Percentiles rank a stretch among this genome's conserved stretches.
Conservation (phyloP, 73 alveolate species). For the Blepharisma japonicum region DNA sequence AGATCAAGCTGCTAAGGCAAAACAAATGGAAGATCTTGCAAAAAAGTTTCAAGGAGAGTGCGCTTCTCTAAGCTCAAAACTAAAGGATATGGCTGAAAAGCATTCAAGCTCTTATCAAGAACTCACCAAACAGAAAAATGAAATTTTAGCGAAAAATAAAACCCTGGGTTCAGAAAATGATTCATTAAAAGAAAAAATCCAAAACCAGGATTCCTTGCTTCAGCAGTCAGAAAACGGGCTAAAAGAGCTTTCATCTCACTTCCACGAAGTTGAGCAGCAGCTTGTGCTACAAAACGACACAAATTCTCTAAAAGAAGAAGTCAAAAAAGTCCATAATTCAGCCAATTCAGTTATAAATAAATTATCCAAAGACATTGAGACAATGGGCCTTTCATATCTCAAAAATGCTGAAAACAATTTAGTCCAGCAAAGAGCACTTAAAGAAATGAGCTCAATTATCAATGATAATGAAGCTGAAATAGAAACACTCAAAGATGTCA, state of each 20-base stretch:
- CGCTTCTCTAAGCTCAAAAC: too few relatives aligned
- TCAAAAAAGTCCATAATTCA: background rate
- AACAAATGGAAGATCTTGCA: background rate
- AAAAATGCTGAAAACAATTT: constrained; percentile 50
- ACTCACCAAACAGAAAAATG: too few relatives aligned
- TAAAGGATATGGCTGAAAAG: too few relatives aligned
- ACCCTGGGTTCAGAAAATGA: too few relatives aligned
- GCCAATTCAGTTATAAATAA: background rate
- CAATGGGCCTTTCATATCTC: constrained; percentile 46
- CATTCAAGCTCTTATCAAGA: too few relatives aligned
- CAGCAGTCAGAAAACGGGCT: too few relatives aligned
- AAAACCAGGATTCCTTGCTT: too few relatives aligned
- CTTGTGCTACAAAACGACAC: background rate
- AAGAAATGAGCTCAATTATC: constrained; percentile 42
- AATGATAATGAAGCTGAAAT: constrained; percentile 59
- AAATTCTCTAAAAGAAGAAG: background rate
- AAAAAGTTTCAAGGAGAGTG: constrained; percentile 13
- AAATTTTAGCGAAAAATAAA: too few relatives aligned
- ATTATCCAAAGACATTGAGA: constrained; percentile 33
- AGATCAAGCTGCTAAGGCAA: constrained; percentile 18
- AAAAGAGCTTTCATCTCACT: too few relatives aligned
- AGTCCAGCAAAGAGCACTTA: constrained; percentile 48
- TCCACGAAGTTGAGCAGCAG: background rate
- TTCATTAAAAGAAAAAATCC: too few relatives aligned
- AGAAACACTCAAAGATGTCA: constrained; percentile 50